phyloP scores from a whole-genome alignment of 1,139 yeast genomes.

The Waltiozyma sp. region DNA sequence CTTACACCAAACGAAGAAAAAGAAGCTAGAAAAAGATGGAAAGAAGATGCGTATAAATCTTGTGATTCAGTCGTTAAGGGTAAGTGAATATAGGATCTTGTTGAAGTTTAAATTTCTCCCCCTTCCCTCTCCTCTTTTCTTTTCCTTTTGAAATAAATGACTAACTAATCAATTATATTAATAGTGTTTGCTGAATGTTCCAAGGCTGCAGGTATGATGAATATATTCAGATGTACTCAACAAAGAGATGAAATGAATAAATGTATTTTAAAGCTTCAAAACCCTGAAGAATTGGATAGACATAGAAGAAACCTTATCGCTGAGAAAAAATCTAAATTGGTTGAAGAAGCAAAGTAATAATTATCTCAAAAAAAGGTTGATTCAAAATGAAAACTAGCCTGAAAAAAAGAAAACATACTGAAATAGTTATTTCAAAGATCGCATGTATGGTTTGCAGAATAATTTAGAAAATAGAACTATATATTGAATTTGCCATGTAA shows the following conservation, averaged over 20 bases:
- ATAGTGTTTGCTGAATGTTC: slow-evolving; percentile 43
- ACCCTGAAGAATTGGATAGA: slow-evolving; percentile 54
- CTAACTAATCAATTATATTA: slow-evolving; percentile 3
- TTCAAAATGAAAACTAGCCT: no score
- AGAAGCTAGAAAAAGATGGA: slow-evolving; percentile 68
- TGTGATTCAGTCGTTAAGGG: slow-evolving; percentile 61
- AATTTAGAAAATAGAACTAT: no score
- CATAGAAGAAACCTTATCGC: slow-evolving; percentile 57
- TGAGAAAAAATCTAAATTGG: slow-evolving; percentile 35
- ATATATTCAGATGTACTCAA: slow-evolving; percentile 43
- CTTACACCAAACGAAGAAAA: slow-evolving; percentile 81
- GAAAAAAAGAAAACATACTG: no score
- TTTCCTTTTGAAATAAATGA: slow-evolving; percentile 2
- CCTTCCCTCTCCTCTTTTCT: no score
- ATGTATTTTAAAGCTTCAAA: slow-evolving; percentile 63
- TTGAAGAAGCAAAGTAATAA: slow-evolving; percentile 2
- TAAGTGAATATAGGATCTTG: no score
- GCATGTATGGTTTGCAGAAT: no score
- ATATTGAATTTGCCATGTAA: no score
- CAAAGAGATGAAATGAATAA: slow-evolving; percentile 56
- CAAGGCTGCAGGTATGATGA: slow-evolving; percentile 37
- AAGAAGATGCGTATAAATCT: slow-evolving; percentile 55
- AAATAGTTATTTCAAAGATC: no score
- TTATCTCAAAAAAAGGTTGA: no score
- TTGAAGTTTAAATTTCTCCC: no score